phyloP scores from a whole-genome alignment of 129 eudicot species.

The Centrapalus pauciflorus region DNA sequence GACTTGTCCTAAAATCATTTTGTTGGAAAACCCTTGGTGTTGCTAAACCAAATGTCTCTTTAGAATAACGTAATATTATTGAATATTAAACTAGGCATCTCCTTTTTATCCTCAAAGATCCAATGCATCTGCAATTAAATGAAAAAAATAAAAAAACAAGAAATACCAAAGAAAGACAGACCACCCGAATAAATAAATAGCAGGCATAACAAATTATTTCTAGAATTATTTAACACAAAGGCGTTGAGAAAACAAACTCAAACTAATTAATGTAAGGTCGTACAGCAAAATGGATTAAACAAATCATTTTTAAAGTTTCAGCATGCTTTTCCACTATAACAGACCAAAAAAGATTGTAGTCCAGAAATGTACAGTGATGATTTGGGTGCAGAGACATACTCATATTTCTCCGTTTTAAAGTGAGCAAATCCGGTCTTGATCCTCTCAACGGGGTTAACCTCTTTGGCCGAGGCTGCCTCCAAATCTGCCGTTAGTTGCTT shows the following conservation, averaged over 20 bases:
- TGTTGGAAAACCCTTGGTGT: too few species aligned
- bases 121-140: too few species aligned
- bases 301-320: not conserved
- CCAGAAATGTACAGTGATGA: not conserved
- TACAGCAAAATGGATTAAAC: not conserved
- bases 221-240: not conserved
- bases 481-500: conserved; percentile 65
- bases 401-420: conserved; percentile 63
- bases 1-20: too few species aligned
- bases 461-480: conserved; percentile 34
- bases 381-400: conserved; percentile 34
- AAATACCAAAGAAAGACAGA: not conserved
- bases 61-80: too few species aligned
- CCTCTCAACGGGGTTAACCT: conserved; percentile 45
- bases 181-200: not conserved
- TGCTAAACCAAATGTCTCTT: too few species aligned
- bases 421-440: conserved; percentile 61
- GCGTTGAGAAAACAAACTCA: not conserved
- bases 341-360: not conserved
- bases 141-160: not conserved
- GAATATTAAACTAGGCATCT: too few species aligned
- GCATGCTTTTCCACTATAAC: not conserved
- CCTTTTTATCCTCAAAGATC: not conserved
- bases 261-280: not conserved
- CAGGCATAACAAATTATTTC: not conserved